Evolutionary conservation across 306 rosid genomes (phyloP).

Genomic region (Echinosophora koreensis): DNA sequence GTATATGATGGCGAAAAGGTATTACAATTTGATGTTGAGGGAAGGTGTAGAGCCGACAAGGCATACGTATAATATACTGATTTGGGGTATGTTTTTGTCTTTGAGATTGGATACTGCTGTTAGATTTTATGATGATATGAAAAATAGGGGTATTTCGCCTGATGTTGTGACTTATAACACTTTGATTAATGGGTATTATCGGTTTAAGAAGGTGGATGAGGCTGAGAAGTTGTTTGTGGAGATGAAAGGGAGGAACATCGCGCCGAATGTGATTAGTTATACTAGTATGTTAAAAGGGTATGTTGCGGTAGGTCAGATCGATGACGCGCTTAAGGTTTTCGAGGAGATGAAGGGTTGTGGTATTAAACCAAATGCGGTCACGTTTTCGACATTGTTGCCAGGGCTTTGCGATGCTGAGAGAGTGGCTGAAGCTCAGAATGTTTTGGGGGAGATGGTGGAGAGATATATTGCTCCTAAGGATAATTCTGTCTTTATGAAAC

Average conservation of each 20-base stretch:
- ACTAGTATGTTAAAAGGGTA: constrained; percentile 87
- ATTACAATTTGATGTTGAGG: constrained; percentile 78
- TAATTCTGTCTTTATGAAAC: constrained; percentile 65
- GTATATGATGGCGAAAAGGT: constrained; percentile 92
- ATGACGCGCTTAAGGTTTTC: constrained; percentile 65
- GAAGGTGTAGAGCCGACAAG: constrained; percentile 87
- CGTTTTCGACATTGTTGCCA: constrained; percentile 77
- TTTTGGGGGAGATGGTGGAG: constrained; percentile 82
- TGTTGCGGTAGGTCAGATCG: constrained; percentile 66
- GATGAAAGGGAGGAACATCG: constrained; percentile 76
- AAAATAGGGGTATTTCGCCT: constrained; percentile 61
- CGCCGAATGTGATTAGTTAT: constrained; percentile 80
- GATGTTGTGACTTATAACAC: constrained; percentile 86
- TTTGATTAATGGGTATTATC: constrained; percentile 79
- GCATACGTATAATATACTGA: constrained; percentile 76
- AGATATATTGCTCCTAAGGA: constrained; percentile 79
- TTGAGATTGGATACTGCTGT: constrained; percentile 81
- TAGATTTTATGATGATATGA: constrained; percentile 86
- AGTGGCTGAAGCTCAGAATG: constrained; percentile 58
- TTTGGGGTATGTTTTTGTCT: constrained; percentile 93
- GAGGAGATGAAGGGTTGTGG: constrained; percentile 80
- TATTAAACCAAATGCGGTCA: constrained; percentile 78
- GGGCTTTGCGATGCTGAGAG: constrained; percentile 82
- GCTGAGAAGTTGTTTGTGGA: constrained; percentile 79
- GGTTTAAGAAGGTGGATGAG: constrained; percentile 83